Conservation (phyloP, 495 filamentous ascomycete species). For the Talaromyces trachyspermus region DNA sequence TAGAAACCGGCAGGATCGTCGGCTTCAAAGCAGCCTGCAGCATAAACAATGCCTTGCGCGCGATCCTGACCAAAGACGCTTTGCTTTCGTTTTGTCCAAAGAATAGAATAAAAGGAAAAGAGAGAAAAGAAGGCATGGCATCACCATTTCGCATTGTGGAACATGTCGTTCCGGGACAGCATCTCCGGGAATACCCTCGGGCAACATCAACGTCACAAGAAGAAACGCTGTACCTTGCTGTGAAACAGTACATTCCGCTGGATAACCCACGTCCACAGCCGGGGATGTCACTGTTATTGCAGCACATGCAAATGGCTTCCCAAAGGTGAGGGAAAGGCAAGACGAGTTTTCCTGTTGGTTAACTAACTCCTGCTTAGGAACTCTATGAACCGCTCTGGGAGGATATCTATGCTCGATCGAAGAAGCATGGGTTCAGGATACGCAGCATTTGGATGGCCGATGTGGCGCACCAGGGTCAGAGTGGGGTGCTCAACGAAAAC, state of each 20-base stretch:
- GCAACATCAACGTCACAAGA: constrained; percentile 58
- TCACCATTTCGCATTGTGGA: constrained; percentile 48
- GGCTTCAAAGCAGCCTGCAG: too few species aligned
- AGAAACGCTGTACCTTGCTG: constrained; percentile 52
- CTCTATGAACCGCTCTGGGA: constrained; percentile 86
- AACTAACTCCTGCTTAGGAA: constrained; percentile 41
- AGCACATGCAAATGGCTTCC: constrained; percentile 81
- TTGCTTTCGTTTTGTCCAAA: too few species aligned
- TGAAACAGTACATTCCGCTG: constrained; percentile 79
- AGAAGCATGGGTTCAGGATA: constrained; percentile 56
- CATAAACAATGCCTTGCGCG: too few species aligned
- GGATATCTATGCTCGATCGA: constrained; percentile 52
- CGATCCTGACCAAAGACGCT: too few species aligned
- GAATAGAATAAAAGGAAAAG: too few species aligned
- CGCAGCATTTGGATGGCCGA: constrained; percentile 84
- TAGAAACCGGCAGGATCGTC: too few species aligned
- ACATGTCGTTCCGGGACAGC: constrained; percentile 57
- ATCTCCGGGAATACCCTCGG: constrained; percentile 64
- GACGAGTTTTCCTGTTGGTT: constrained; percentile 3
- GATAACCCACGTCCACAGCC: constrained; percentile 55
- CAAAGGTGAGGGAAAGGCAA: constrained; percentile 51
- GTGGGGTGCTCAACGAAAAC: constrained; percentile 66
- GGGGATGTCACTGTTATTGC: constrained; percentile 80
- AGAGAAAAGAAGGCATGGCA: background rate
- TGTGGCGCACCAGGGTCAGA: constrained; percentile 67